Base-by-base conservation (phyloP, 2,329 filamentous ascomycete species). In the Onygenales sp. region DNA sequence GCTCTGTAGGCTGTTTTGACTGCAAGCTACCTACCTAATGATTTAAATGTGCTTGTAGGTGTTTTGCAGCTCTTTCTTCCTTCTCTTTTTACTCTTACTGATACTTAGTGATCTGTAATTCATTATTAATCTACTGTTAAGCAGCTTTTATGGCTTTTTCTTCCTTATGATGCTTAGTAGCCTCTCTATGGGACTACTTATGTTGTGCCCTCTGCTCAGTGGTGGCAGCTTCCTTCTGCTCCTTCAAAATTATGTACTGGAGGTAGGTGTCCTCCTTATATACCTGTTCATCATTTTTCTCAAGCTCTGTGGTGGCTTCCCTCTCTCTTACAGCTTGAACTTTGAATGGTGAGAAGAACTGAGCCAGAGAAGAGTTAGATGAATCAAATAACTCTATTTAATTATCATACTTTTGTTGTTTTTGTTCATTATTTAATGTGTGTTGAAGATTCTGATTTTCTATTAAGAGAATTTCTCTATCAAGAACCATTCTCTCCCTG, bases 341-440 rank as follows among this genome's bases (percentile, higher is more conserved):
- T n/a, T 52, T 54, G 36, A 7, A 40, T 17, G 11, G 31, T 42
- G 48, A 54, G 36, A 54, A 54, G 36, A 51, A 51, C 36, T 54
- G 37, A 42, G 43, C 43, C 42, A 17, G 6, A 4, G 14, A 43
- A 21, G 14, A 13, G 31, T 47, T 51, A n/a, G 32, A 36, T 32
- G 32, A 4, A 45, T 51, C 11, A 9, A 51, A 32, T 39, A 54
- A 48, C 3, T 13, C 9, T 32, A 54, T 51, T 21, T 10, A 6
- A 21, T 33, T 51, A 40, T n/a, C 42, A 14, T n/a, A 21, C 14
- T 32, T 42, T 3, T 17, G 2, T 10, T n/a, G 2, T 36, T 45
- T 43, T 13, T 40, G 7, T 40, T 53, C 17, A 17, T 42, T 13
- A 14, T 32, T 33, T 36, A 53, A 13, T 36, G 46, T 33, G 3